Base-by-base conservation (phyloP, 371 early-diverging fungal species). In the Lichtheimia ramosa region DNA sequence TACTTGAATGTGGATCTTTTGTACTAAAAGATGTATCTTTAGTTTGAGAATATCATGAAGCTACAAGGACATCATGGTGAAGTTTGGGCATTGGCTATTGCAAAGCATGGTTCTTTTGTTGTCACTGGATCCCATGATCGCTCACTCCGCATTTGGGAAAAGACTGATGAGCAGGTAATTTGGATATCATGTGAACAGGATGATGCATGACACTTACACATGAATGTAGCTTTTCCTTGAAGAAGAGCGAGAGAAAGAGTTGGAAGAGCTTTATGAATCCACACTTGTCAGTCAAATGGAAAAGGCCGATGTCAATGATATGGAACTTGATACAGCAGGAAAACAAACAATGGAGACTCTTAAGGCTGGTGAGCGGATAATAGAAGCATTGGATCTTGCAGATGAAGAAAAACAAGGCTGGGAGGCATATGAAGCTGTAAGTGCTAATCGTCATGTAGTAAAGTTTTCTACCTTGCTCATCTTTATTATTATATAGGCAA, bases 211-310 rank as follows among this genome's bases (percentile, higher is more conserved):
- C 13, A 18, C 41, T 58, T 20, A 46, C n/a, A 16, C 12, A n/a
- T 59, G 53, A n/a, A 3, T 59, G 10, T 64, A 82, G 69, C 79
- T 96, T 53, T 93, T 95, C 61, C 74, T 96, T 51, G 96, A 96
- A 68, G 98, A 98, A 81, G 98, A 98, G 72, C 86, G 94, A 24
- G 97, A 98, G 71, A 87, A 89, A 49, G 96, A 96, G 69, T 61
- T 96, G 56, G 98, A 97, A 63, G 90, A 93, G 56, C 41, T 91
- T 59, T 90, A 91, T 50, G 97, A 97, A 58, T 79, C 87, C 4
- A 88, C 87, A 1, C 59, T 94, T 53, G 83, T 88, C 42, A 86
- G 84, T 51, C 81, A 84, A 52, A 71, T 88, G 69, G 89, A 89
- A 61, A 83, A 82, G 59, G 67, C 82, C 7, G 74, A 74, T 25